Percentiles rank a stretch among this genome's conserved stretches.
These are phyloP conservation scores for Cladophialophora immunda DNA, from an alignment of 2,329 filamentous ascomycete species.

Conservation along the genomic window DNA sequence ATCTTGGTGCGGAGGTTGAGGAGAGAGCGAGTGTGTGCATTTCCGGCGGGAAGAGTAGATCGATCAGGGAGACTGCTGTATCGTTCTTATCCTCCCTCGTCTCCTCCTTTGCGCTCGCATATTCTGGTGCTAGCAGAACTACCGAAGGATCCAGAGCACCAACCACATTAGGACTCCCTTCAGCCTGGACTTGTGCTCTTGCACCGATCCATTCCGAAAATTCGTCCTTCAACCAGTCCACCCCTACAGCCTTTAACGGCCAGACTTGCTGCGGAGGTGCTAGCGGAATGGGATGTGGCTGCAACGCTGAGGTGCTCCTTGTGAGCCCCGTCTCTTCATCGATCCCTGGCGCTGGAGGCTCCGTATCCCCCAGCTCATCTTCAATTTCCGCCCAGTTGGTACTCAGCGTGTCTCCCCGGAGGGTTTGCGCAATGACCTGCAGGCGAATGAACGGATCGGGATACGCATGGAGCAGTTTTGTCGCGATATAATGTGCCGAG, in stretches of 20 bases:
- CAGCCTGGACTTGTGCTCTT: background rate
- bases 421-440: slow-evolving; percentile 37
- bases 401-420: slow-evolving; percentile 34
- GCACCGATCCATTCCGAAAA: slow-evolving; percentile 23
- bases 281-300: slow-evolving; percentile 35
- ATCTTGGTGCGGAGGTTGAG: slow-evolving; percentile 10
- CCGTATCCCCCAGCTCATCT: slow-evolving; percentile 26
- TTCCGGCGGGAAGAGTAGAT: slow-evolving; percentile 34
- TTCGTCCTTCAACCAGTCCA: slow-evolving; percentile 42
- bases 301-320: slow-evolving; percentile 34
- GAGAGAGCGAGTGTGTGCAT: slow-evolving; percentile 19
- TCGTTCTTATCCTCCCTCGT: background rate
- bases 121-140: slow-evolving; percentile 4
- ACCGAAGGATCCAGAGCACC: slow-evolving; percentile 17
- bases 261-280: slow-evolving; percentile 33
- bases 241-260: slow-evolving; percentile 38
- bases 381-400: slow-evolving; percentile 37
- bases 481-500: slow-evolving; percentile 38
- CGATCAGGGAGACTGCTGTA: slow-evolving; percentile 12
- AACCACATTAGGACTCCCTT: background rate
- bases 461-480: slow-evolving; percentile 37
- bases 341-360: slow-evolving; percentile 29
- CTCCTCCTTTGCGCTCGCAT: background rate
- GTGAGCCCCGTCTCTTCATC: slow-evolving; percentile 36
- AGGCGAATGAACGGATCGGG: slow-evolving; percentile 31